Evolutionary conservation across 2,329 filamentous ascomycete genomes (phyloP).

Genomic region (Neonectria coccinea): DNA sequence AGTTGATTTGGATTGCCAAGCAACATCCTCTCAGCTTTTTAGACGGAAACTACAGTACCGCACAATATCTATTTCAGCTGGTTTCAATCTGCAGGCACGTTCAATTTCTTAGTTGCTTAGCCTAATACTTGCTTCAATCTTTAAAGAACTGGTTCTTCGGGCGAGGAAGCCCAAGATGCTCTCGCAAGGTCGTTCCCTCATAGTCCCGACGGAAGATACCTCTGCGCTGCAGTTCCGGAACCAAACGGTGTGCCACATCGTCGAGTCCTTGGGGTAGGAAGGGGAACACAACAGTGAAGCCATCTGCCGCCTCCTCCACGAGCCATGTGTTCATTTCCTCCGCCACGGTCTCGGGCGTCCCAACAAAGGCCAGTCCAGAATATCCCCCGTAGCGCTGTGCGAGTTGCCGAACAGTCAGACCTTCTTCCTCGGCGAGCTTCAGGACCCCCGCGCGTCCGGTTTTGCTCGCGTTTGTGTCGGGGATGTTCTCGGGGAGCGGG

Average conservation of each 20-base stretch:
- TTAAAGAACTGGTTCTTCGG: conserved; percentile 56
- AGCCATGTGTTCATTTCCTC: conserved; percentile 63
- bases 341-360: conserved; percentile 60
- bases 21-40: no score
- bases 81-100: neutral
- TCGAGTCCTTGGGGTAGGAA: conserved; percentile 64
- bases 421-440: conserved; percentile 58
- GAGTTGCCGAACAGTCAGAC: conserved; percentile 63
- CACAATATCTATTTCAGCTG: neutral
- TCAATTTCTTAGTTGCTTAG: neutral
- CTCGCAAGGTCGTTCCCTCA: conserved; percentile 62
- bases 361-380: conserved; percentile 63
- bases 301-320: conserved; percentile 60
- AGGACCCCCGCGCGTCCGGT: conserved; percentile 58
- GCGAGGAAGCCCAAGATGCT: conserved; percentile 64
- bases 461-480: conserved; percentile 67
- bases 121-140: neutral
- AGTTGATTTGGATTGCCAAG: no score
- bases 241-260: conserved; percentile 58
- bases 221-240: conserved; percentile 63
- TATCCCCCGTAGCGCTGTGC: conserved; percentile 63
- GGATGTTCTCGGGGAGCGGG: conserved; percentile 60
- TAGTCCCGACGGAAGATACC: conserved; percentile 65
- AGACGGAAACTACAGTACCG: no score
- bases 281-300: conserved; percentile 63